Evolutionary conservation across 129 eudicot species (phyloP).

Genomic region (Logfia minima): DNA sequence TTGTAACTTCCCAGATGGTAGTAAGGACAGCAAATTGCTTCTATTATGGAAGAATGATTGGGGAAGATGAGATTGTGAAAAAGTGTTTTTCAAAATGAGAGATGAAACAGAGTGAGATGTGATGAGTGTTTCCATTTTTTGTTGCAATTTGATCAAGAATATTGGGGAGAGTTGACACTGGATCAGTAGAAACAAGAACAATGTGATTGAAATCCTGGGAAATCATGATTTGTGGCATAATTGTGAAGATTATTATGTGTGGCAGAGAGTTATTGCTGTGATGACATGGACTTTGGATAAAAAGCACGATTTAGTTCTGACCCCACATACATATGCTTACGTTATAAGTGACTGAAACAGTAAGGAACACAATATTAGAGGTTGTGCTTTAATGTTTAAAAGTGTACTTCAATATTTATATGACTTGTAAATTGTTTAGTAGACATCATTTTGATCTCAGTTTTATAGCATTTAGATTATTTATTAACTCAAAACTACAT

Average conservation of each 20-base stretch:
- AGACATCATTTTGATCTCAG: neutral
- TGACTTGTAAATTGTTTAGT: neutral
- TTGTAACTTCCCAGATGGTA: neutral
- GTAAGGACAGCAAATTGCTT: neutral
- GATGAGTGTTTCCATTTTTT: conserved; percentile 35
- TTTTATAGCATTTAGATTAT: neutral
- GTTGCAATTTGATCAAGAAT: conserved; percentile 13
- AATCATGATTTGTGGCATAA: conserved; percentile 3
- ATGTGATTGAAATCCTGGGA: conserved; percentile 14
- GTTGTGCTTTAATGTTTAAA: neutral
- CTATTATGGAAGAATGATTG: conserved; percentile 21
- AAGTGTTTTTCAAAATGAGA: conserved; percentile 26
- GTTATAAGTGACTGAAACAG: neutral
- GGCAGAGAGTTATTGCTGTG: conserved; percentile 36
- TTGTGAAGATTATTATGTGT: conserved; percentile 21
- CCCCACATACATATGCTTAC: neutral
- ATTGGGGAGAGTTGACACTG: neutral
- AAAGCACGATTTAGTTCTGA: neutral
- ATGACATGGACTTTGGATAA: conserved; percentile 31
- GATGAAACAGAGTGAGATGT: conserved; percentile 36
- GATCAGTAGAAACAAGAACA: neutral
- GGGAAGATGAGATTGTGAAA: conserved; percentile 8
- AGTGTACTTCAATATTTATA: neutral
- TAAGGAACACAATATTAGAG: neutral
- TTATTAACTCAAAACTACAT: too few species aligned